Conservation (phyloP, 208 protist species). For the Leishmania lainsoni region DNA sequence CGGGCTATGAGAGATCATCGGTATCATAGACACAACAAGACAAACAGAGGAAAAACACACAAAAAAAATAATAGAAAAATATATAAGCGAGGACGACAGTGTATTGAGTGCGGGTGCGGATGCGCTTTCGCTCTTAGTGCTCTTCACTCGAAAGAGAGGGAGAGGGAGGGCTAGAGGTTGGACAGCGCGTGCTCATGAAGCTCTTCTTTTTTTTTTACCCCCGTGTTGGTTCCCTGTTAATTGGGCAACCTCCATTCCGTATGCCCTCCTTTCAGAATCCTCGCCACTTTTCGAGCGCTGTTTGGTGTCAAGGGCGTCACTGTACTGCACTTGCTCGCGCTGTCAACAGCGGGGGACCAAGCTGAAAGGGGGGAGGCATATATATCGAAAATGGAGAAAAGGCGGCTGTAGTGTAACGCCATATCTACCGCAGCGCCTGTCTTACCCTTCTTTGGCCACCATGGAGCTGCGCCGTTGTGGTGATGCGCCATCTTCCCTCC, state of each 20-base stretch:
- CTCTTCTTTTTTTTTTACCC: background rate
- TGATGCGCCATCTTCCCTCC: background rate
- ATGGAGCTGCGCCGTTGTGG: background rate
- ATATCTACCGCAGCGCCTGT: background rate
- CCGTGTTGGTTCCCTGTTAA: background rate
- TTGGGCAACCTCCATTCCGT: background rate
- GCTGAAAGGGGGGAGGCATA: no score
- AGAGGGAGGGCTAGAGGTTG: background rate
- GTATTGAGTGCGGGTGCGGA: background rate
- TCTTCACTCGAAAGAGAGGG: background rate
- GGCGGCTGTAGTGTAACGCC: background rate
- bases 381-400: background rate
- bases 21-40: background rate
- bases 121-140: background rate
- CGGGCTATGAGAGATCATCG: background rate
- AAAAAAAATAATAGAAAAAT: background rate
- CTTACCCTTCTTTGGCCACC: background rate
- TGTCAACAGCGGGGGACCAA: no score
- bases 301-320: background rate
- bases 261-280: background rate
- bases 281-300: background rate
- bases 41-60: background rate
- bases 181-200: background rate
- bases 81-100: background rate
- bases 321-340: background rate